These are phyloP conservation scores for Neotropicomus parvogracilis DNA, from an alignment of 1,284 basidiomycete genomes.

Conservation along the genomic window DNA sequence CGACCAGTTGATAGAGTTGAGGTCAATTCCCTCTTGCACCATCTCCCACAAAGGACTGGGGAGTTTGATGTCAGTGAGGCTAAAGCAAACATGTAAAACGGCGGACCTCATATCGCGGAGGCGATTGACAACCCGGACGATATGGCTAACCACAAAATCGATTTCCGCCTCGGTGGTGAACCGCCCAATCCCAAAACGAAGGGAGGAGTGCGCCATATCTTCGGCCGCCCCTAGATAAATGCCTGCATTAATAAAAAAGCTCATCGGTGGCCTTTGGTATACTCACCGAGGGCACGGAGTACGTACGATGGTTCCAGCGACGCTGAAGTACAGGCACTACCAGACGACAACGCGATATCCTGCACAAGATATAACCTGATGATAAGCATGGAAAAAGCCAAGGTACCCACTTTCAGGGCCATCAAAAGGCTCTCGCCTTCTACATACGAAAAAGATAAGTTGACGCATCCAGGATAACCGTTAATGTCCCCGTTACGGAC, in stretches of 20 bases:
- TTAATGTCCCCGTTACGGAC: slow-evolving; percentile 89
- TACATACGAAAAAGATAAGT: slow-evolving; percentile 95
- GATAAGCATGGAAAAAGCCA: background rate
- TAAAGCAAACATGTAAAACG: background rate
- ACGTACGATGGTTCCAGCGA: slow-evolving; percentile 99
- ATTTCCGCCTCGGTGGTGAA: slow-evolving; percentile 98
- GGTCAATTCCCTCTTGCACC: slow-evolving; percentile 96
- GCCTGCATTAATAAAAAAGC: slow-evolving; percentile 2
- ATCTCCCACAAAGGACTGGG: slow-evolving; percentile 94
- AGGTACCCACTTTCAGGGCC: slow-evolving; percentile 86
- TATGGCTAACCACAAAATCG: slow-evolving; percentile 90
- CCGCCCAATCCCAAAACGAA: slow-evolving; percentile 96
- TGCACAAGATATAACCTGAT: slow-evolving; percentile 30
- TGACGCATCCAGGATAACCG: slow-evolving; percentile 92
- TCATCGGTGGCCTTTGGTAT: background rate
- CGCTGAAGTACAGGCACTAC: slow-evolving; percentile 97
- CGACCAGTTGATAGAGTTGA: slow-evolving; percentile 91
- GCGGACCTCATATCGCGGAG: slow-evolving; percentile 66
- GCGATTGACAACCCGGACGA: slow-evolving; percentile 78
- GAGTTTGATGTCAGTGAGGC: slow-evolving; percentile 12
- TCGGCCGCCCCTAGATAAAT: slow-evolving; percentile 75
- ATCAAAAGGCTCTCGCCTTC: slow-evolving; percentile 97
- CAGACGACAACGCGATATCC: slow-evolving; percentile 97
- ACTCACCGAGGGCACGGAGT: slow-evolving; percentile 83
- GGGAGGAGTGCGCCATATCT: slow-evolving; percentile 98